phyloP scores from a whole-genome alignment of 257 asterid species.

The Solanum habrochaites region DNA sequence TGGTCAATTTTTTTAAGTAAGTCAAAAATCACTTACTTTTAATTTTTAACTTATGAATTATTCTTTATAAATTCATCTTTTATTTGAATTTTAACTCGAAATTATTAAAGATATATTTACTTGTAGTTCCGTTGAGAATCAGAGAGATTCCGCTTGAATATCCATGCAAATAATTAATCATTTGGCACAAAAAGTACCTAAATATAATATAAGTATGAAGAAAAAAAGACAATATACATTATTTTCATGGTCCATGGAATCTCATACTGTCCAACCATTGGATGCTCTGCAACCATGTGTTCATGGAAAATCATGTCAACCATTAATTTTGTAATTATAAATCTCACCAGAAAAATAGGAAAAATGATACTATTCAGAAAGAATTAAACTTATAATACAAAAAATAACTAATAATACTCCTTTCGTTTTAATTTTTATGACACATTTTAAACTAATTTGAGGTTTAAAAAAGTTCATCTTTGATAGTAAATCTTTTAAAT shows the following conservation, averaged over 20 bases:
- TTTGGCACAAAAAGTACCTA: not conserved
- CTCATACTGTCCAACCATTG: conserved; percentile 10
- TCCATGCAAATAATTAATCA: not conserved
- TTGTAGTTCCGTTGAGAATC: not conserved
- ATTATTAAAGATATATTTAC: not conserved
- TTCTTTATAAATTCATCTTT: too few relatives aligned
- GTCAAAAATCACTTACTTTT: too few relatives aligned
- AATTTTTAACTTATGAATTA: too few relatives aligned
- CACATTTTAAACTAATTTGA: too few relatives aligned
- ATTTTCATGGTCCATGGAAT: not conserved
- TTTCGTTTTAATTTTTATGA: too few relatives aligned
- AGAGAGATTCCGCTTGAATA: not conserved
- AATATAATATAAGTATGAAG: not conserved
- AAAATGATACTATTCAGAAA: not conserved
- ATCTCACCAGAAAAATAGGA: not conserved
- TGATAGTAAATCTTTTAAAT: too few relatives aligned
- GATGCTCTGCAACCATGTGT: conserved; percentile 24
- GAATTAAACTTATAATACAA: not conserved
- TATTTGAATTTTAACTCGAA: too few relatives aligned
- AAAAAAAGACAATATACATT: not conserved
- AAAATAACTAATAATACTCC: not conserved
- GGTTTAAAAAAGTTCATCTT: too few relatives aligned
- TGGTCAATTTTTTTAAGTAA: too few relatives aligned
- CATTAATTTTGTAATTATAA: not conserved
- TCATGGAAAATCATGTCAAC: conserved; percentile 1